Conservation (phyloP, 495 filamentous ascomycete genomes). For the Acidomyces sp. region DNA sequence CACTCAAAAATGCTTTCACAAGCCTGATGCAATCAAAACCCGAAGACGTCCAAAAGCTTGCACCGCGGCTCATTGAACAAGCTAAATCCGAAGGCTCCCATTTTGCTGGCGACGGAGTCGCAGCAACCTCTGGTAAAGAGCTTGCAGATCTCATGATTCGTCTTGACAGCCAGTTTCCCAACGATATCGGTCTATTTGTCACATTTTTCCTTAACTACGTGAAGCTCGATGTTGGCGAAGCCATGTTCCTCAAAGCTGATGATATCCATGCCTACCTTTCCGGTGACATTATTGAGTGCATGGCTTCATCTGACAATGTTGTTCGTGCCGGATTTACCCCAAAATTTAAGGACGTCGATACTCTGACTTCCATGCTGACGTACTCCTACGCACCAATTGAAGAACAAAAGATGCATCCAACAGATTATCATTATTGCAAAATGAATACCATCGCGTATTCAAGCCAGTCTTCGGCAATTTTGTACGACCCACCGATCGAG, state of each 20-base stretch:
- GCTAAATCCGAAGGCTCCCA: constrained; percentile 49
- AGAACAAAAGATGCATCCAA: constrained; percentile 81
- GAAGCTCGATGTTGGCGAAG: constrained; percentile 70
- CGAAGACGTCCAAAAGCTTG: constrained; percentile 47
- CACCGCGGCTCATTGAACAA: constrained; percentile 52
- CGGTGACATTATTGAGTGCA: constrained; percentile 96
- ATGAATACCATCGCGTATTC: constrained; percentile 68
- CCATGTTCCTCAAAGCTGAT: constrained; percentile 89
- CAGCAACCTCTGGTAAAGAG: constrained; percentile 47
- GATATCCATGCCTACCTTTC: constrained; percentile 95
- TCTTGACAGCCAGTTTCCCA: constrained; percentile 63
- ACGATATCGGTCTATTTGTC: constrained; percentile 65
- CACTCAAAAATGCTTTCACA: constrained; percentile 58
- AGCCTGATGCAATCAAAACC: constrained; percentile 65
- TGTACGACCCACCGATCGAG: constrained; percentile 94
- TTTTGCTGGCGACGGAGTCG: constrained; percentile 52
- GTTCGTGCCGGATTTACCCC: constrained; percentile 95
- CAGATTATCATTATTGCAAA: constrained; percentile 68
- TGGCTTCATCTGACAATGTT: constrained; percentile 95
- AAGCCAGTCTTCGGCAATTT: constrained; percentile 49
- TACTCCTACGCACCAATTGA: constrained; percentile 88
- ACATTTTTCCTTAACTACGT: constrained; percentile 76
- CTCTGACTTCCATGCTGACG: constrained; percentile 82
- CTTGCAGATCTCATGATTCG: constrained; percentile 64
- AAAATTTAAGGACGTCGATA: constrained; percentile 93